Evolutionary conservation across 2,329 filamentous ascomycete species (phyloP).

Genomic region (Aspergillus uvarum): DNA sequence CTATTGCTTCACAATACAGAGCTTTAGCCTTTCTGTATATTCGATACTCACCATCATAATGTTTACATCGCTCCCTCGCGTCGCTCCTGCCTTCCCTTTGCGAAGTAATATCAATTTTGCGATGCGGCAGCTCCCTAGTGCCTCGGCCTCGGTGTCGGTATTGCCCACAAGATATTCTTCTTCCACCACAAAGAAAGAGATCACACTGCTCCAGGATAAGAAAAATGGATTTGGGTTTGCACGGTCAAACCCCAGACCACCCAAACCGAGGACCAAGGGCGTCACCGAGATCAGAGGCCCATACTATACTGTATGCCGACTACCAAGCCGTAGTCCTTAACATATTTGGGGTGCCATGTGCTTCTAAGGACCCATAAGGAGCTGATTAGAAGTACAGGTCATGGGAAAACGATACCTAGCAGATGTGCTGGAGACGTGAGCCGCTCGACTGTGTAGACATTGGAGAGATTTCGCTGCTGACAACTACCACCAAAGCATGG

Average conservation of each 20-base stretch:
- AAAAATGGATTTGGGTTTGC: constrained; percentile 53
- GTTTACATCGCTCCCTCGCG: constrained; percentile 5
- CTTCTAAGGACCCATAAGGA: background rate
- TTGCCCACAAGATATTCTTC: constrained; percentile 20
- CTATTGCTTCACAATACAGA: background rate
- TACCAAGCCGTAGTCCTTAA: background rate
- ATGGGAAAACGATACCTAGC: constrained; percentile 55
- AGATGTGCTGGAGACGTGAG: constrained; percentile 55
- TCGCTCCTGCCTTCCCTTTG: constrained; percentile 4
- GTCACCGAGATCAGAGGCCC: constrained; percentile 58
- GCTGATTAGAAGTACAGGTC: constrained; percentile 27
- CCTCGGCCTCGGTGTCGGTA: constrained; percentile 5
- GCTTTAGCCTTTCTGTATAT: background rate
- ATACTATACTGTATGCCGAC: constrained; percentile 50
- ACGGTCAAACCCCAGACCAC: constrained; percentile 49
- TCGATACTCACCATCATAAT: constrained; percentile 3
- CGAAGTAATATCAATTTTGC: constrained; percentile 8
- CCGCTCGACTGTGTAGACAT: background rate
- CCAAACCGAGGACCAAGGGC: constrained; percentile 51
- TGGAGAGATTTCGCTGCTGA: constrained; percentile 8
- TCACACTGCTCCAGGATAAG: constrained; percentile 50
- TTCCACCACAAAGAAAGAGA: constrained; percentile 19
- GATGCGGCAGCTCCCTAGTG: constrained; percentile 12
- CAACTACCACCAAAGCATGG: constrained; percentile 46
- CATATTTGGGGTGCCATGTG: background rate